These are phyloP conservation scores for Lindgomyces ingoldianus DNA, from an alignment of 495 filamentous ascomycete species.

Conservation along the genomic window DNA sequence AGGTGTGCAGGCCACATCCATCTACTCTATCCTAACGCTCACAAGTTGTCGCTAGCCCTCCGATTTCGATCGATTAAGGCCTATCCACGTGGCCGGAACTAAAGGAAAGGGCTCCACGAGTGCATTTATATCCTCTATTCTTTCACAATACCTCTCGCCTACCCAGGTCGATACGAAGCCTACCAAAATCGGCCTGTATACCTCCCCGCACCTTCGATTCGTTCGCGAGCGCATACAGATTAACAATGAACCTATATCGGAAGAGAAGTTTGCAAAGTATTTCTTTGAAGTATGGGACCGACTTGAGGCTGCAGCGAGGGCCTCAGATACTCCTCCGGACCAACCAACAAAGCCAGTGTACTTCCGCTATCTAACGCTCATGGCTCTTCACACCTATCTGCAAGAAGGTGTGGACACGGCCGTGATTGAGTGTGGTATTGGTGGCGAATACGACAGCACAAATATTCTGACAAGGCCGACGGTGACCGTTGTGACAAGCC, in stretches of 20 bases:
- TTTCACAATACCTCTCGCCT: slow-evolving; percentile 57
- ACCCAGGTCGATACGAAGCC: slow-evolving; percentile 36
- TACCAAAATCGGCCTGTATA: slow-evolving; percentile 77
- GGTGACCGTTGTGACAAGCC: slow-evolving; percentile 73
- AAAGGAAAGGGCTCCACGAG: slow-evolving; percentile 90
- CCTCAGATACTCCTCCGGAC: slow-evolving; percentile 52
- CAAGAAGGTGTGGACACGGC: slow-evolving; percentile 77
- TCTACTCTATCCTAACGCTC: too few relatives aligned
- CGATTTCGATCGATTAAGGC: slow-evolving; percentile 74
- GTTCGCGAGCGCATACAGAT: slow-evolving; percentile 89
- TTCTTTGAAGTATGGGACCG: slow-evolving; percentile 91
- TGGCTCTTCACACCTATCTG: slow-evolving; percentile 87
- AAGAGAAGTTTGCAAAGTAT: slow-evolving; percentile 74
- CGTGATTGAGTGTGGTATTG: slow-evolving; percentile 90
- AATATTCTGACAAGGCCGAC: slow-evolving; percentile 80
- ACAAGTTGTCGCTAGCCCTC: slow-evolving; percentile 57
- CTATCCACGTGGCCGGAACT: slow-evolving; percentile 84
- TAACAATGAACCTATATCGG: slow-evolving; percentile 71
- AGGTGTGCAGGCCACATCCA: slow-evolving; percentile 53
- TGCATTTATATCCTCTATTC: slow-evolving; percentile 65
- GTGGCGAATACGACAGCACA: slow-evolving; percentile 90
- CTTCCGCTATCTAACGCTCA: slow-evolving; percentile 84
- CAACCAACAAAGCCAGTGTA: slow-evolving; percentile 74
- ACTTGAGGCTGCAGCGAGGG: slow-evolving; percentile 57
- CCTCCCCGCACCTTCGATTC: slow-evolving; percentile 83